phyloP scores from a whole-genome alignment of 2,329 filamentous ascomycete genomes.

The Colletotrichum melonis region DNA sequence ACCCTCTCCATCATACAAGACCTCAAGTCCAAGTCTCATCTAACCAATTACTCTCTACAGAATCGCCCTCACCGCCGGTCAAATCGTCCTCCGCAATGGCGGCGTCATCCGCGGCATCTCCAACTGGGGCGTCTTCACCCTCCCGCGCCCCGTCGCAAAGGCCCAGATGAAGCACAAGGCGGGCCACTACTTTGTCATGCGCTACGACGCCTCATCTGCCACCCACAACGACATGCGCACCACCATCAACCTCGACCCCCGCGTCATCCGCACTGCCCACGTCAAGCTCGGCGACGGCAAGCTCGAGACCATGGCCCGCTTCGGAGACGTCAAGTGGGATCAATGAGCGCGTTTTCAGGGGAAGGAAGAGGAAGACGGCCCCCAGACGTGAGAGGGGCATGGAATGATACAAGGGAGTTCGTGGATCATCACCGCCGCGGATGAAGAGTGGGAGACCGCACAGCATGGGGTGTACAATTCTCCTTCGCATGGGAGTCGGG shows the following conservation, averaged over 20 bases:
- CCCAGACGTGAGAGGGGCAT: conserved; percentile 35
- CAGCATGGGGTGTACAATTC: background rate
- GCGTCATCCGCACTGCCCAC: conserved; percentile 87
- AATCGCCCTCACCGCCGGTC: conserved; percentile 88
- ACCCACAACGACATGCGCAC: conserved; percentile 81
- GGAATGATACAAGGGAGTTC: background rate
- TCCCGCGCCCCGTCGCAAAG: conserved; percentile 82
- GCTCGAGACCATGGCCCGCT: conserved; percentile 61
- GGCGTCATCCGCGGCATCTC: conserved; percentile 92
- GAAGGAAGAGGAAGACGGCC: conserved; percentile 35
- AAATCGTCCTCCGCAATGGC: conserved; percentile 82
- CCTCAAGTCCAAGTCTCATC: too few species aligned
- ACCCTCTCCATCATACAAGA: background rate
- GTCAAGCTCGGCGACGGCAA: conserved; percentile 83
- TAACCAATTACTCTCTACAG: conserved; percentile 54
- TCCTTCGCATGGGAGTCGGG: background rate
- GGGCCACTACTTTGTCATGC: conserved; percentile 98
- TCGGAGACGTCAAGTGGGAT: conserved; percentile 63
- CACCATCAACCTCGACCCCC: conserved; percentile 85
- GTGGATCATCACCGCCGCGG: too few species aligned
- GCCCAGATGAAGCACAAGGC: conserved; percentile 86
- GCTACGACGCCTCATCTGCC: conserved; percentile 83
- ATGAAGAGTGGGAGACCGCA: background rate
- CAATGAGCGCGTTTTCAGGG: background rate
- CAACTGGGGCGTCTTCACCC: conserved; percentile 94